Conservation (phyloP, 2,329 filamentous ascomycete species). For the Paracoccidioides lutzii region DNA sequence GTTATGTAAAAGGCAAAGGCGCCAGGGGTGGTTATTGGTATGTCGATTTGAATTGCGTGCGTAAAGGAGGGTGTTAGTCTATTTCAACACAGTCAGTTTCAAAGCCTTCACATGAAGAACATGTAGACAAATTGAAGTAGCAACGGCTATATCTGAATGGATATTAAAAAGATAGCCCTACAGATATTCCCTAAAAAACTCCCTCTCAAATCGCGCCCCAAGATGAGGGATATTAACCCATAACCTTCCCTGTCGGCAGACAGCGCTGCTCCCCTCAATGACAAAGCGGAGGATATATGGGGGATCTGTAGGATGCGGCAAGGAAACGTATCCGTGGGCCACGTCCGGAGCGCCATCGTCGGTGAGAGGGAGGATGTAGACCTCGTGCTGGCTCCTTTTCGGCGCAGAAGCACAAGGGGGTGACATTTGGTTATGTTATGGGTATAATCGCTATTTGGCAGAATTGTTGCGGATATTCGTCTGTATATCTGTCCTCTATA, state of each 20-base stretch:
- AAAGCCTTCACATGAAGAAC: neutral
- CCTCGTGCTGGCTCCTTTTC: conserved; percentile 18
- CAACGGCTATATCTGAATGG: neutral
- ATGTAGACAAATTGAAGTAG: conserved; percentile 4
- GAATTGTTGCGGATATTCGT: no score
- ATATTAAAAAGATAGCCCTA: conserved; percentile 34
- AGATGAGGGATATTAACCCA: conserved; percentile 90
- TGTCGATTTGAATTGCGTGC: conserved; percentile 74
- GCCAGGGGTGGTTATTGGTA: conserved; percentile 70
- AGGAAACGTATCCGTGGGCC: conserved; percentile 78
- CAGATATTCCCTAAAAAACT: conserved; percentile 79
- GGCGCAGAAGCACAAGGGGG: no score
- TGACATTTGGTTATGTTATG: no score
- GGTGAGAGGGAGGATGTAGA: conserved; percentile 81
- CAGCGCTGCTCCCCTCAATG: conserved; percentile 88
- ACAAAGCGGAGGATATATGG: conserved; percentile 71
- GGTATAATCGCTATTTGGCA: no score
- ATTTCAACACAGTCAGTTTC: conserved; percentile 3
- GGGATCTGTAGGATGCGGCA: conserved; percentile 63
- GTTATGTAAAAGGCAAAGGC: conserved; percentile 92
- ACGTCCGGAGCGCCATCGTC: conserved; percentile 88
- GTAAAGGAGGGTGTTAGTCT: conserved; percentile 90
- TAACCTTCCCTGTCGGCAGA: conserved; percentile 84
- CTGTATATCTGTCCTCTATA: no score
- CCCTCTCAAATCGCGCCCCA: conserved; percentile 61